Evolutionary conservation across 805 yeast genomes (phyloP).

Genomic region (Candida qinlingensis): DNA sequence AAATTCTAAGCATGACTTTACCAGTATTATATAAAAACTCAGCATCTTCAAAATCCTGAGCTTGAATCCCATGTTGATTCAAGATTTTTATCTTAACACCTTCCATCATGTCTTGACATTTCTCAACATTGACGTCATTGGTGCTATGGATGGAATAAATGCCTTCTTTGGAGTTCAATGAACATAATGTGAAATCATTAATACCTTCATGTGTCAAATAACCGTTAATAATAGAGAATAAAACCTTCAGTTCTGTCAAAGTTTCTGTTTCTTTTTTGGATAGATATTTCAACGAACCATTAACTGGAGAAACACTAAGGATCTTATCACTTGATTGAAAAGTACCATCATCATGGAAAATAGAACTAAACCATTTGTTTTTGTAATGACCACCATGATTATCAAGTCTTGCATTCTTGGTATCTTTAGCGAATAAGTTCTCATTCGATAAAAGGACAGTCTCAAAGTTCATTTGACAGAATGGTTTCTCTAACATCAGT

Average conservation of each 20-base stretch:
- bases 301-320: background rate
- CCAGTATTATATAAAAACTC: constrained; percentile 15
- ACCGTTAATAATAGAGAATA: constrained; percentile 19
- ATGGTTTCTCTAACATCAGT: too few species aligned
- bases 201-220: constrained; percentile 8
- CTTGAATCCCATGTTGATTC: constrained; percentile 9
- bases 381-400: background rate
- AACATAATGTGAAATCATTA: constrained; percentile 12
- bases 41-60: constrained; percentile 15
- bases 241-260: background rate
- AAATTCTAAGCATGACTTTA: background rate
- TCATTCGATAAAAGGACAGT: too few species aligned
- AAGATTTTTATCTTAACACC: constrained; percentile 11
- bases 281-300: background rate
- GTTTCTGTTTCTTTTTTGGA: background rate
- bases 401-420: too few species aligned
- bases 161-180: background rate
- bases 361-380: background rate
- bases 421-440: too few species aligned
- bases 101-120: constrained; percentile 4
- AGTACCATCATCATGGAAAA: background rate
- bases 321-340: background rate
- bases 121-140: background rate
- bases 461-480: too few species aligned
- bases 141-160: constrained; percentile 10